Percentiles rank a stretch among this genome's conserved stretches.
phyloP scores from a whole-genome alignment of 306 rosid genomes.

The Gynostemma pentaphyllum region DNA sequence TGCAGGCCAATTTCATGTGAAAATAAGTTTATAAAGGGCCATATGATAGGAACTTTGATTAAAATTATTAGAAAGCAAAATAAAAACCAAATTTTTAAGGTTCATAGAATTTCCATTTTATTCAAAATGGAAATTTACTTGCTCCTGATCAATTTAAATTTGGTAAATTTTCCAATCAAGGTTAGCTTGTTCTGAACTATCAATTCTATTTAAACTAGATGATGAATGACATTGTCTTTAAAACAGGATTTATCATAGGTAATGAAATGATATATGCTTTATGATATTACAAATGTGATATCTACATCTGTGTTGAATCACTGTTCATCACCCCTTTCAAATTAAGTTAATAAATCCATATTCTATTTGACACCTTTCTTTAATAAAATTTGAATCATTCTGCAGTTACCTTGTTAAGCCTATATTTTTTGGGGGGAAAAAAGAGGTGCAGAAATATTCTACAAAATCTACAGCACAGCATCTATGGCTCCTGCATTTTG shows the following conservation, averaged over 20 bases:
- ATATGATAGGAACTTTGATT: too few relatives aligned
- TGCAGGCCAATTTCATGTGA: neutral
- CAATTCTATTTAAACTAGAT: neutral
- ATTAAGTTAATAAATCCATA: neutral
- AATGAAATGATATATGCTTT: too few relatives aligned
- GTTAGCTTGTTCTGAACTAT: neutral
- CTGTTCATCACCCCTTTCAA: neutral
- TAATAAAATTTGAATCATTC: conserved; percentile 11
- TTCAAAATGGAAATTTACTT: neutral
- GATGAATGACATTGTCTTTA: neutral
- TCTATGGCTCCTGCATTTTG: conserved; percentile 14
- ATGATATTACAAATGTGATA: conserved; percentile 8
- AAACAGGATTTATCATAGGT: neutral
- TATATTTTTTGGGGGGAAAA: conserved; percentile 1
- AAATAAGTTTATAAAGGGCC: too few relatives aligned
- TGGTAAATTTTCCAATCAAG: neutral
- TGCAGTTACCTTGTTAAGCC: conserved; percentile 17
- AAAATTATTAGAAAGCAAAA: neutral
- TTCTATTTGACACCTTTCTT: conserved; percentile 8
- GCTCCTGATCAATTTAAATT: neutral
- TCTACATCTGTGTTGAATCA: neutral
- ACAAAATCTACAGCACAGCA: conserved; percentile 13
- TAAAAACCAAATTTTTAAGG: neutral
- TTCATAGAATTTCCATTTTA: neutral
- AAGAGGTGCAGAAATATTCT: conserved; percentile 7